Evolutionary conservation across 805 yeast genomes (phyloP), one percentile per base, ranked within the genome.

Genomic region (Wickerhamiella vanderwaltii): DNA sequence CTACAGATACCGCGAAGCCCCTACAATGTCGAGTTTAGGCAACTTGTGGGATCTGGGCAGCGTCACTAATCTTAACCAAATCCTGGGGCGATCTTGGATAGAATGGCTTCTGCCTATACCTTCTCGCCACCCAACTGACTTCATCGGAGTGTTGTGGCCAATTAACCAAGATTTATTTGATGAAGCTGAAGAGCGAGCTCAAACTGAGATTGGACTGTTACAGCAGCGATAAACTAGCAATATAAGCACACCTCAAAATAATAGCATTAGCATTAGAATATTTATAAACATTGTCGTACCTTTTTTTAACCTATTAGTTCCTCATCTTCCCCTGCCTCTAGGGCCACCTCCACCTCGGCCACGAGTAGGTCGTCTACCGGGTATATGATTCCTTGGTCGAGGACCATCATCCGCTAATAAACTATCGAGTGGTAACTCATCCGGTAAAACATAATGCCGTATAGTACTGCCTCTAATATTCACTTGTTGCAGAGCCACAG

Each of bases 381-480:
- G 43, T n/a, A 34, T 15, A 15, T 43, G 45, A 7, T 41, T 43
- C 13, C 56, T 39, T 5, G 63, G 62, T 46, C 59, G 62, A 12
- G 71, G 70, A 1, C 64, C 58, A 44, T 67, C 69, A 48, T 67
- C 71, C 25, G 62, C 59, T 24, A 67, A 50, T 44, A 68, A 48
- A 2, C 64, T 62, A 46, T 67, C 72, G 37, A 88, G 60, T 44
- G 88, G 84, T 48, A 87, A 61, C 15, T 86, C 77, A 51, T 87
- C 97, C 0, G 96, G 96, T 23, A 87, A 67, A 22, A 84, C 65
- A 32, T 82, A 79, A 58, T 80, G 77, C 49, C 97, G 72, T 25
- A 87, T 79, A 43, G 83, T 88, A 61, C 78, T 87, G 2, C 97
- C 97, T 54, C 97, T 71, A 24, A 88, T 72, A 52, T 81, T 85